These are phyloP conservation scores for Cladobotryum protrusum DNA, from an alignment of 2,329 filamentous ascomycete species.

Conservation along the genomic window DNA sequence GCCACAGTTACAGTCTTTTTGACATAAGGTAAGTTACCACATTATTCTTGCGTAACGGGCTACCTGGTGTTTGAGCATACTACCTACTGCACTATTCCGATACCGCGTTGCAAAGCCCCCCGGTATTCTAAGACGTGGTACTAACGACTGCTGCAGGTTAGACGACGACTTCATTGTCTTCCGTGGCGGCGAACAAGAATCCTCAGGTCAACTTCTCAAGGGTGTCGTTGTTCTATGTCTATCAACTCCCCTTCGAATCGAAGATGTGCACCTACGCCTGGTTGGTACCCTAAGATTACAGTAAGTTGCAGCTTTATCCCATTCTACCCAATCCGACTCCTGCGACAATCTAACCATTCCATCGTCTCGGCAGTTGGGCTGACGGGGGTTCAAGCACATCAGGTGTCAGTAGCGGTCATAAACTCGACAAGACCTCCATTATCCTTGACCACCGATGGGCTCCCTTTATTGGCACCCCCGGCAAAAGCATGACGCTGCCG, in stretches of 20 bases:
- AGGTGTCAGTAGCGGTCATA: conserved; percentile 50
- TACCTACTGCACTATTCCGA: not conserved
- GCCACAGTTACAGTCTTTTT: conserved; percentile 48
- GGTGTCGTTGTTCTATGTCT: conserved; percentile 70
- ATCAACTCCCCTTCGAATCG: conserved; percentile 60
- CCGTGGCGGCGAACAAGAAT: conserved; percentile 67
- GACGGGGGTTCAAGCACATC: conserved; percentile 49
- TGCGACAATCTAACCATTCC: conserved; percentile 8
- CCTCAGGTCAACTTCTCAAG: conserved; percentile 67
- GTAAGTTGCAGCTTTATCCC: conserved; percentile 40
- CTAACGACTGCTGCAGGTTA: conserved; percentile 43
- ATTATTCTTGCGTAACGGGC: not conserved
- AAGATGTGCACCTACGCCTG: conserved; percentile 66
- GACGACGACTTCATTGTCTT: conserved; percentile 76
- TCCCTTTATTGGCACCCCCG: conserved; percentile 54
- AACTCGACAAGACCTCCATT: conserved; percentile 50
- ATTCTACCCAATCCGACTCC: not conserved
- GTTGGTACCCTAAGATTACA: conserved; percentile 60
- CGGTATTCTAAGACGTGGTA: conserved; percentile 9
- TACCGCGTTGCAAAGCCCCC: not conserved
- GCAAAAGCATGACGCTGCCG: conserved; percentile 53
- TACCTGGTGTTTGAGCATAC: too few species aligned
- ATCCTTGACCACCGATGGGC: conserved; percentile 66
- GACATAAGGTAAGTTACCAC: conserved; percentile 47
- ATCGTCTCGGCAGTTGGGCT: conserved; percentile 37